phyloP scores from a whole-genome alignment of 192 early-diverging fungal species.

The Allomyces javanicus region DNA sequence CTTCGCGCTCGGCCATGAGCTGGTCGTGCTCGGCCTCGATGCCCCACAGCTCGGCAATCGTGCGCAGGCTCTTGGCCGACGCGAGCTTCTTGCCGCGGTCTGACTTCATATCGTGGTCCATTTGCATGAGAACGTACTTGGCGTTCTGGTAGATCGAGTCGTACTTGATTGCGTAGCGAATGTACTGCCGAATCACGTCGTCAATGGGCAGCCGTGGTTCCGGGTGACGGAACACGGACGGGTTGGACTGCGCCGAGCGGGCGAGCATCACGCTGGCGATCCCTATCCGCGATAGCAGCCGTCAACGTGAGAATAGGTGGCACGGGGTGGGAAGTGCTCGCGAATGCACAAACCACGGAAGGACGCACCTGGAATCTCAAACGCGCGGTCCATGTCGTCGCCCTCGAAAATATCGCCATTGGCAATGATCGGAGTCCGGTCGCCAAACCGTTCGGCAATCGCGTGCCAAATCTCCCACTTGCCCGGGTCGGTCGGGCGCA shows the following conservation, averaged over 20 bases:
- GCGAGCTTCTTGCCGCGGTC: conserved; percentile 21
- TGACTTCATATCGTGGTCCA: conserved; percentile 48
- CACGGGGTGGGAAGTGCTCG: neutral
- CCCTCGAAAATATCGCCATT: conserved; percentile 73
- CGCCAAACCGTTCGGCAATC: conserved; percentile 40
- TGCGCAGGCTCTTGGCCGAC: conserved; percentile 18
- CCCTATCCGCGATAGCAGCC: conserved; percentile 12
- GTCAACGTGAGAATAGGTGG: neutral
- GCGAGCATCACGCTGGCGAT: conserved; percentile 73
- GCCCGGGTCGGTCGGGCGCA: conserved; percentile 57
- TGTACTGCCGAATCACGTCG: conserved; percentile 43
- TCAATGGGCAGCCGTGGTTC: conserved; percentile 30
- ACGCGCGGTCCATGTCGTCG: conserved; percentile 38
- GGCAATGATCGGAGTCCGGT: conserved; percentile 61
- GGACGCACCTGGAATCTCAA: conserved; percentile 28
- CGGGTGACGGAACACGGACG: conserved; percentile 57
- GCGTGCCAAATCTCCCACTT: conserved; percentile 66
- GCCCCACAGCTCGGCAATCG: neutral
- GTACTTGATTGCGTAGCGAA: conserved; percentile 40
- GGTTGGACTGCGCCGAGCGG: conserved; percentile 64
- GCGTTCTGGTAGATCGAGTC: conserved; percentile 64
- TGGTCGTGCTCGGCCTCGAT: neutral
- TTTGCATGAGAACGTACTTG: conserved; percentile 79
- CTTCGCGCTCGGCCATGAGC: neutral
- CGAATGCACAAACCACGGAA: neutral